These are phyloP conservation scores for Tripterygium wilfordii DNA, from an alignment of 177 flowering plant genomes.

Conservation along the genomic window DNA sequence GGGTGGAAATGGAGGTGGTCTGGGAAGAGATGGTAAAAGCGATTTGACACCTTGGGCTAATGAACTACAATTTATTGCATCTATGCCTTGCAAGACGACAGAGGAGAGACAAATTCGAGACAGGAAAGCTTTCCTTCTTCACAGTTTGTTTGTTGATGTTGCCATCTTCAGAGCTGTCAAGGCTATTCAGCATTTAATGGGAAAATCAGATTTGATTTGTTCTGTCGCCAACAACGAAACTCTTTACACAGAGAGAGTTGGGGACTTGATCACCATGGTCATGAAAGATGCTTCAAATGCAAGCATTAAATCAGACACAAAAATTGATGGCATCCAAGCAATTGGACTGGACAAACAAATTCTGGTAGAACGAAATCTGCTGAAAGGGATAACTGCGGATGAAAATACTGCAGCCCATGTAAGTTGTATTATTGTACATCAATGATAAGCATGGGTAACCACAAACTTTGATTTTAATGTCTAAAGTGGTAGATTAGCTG, in stretches of 20 bases:
- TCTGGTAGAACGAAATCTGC: slow-evolving; percentile 64
- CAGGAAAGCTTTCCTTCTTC: slow-evolving; percentile 89
- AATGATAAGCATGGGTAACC: too few relatives aligned
- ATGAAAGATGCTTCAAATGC: slow-evolving; percentile 70
- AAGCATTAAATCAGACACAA: slow-evolving; percentile 82
- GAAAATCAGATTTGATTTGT: slow-evolving; percentile 16
- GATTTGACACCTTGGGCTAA: slow-evolving; percentile 80
- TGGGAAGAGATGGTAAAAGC: slow-evolving; percentile 77
- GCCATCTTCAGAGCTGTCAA: slow-evolving; percentile 80
- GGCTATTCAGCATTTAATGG: slow-evolving; percentile 55
- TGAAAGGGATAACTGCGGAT: slow-evolving; percentile 98
- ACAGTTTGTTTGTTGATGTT: slow-evolving; percentile 93
- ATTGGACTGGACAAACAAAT: slow-evolving; percentile 47
- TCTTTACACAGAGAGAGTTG: slow-evolving; percentile 51
- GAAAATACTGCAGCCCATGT: slow-evolving; percentile 99
- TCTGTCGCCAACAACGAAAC: slow-evolving; percentile 21
- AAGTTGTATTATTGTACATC: too few relatives aligned
- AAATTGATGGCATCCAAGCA: slow-evolving; percentile 78
- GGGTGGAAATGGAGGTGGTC: slow-evolving; percentile 98
- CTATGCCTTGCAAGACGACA: slow-evolving; percentile 93
- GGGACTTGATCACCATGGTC: slow-evolving; percentile 67
- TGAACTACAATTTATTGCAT: slow-evolving; percentile 67
- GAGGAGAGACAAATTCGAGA: slow-evolving; percentile 95
- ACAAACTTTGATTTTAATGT: too few relatives aligned
- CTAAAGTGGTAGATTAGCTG: too few relatives aligned